Percentiles rank a stretch among this genome's conserved stretches.
Evolutionary conservation across 768 basidiomycete genomes (phyloP).

Genomic region (Amanita fuliginea): DNA sequence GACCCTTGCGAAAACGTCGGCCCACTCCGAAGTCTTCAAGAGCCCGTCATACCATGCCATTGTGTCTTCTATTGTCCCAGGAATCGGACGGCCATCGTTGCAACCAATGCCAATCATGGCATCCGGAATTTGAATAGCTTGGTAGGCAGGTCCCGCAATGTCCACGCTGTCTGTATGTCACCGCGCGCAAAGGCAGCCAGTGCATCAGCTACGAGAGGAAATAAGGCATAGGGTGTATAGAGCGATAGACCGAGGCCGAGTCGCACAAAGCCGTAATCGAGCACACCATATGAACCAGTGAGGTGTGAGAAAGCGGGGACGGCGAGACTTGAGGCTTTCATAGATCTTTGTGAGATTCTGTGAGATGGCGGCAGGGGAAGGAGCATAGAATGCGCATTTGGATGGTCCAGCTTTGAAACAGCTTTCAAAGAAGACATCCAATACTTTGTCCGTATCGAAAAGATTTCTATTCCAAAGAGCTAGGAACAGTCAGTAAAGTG

Average conservation of each 20-base stretch:
- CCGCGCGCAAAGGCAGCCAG: neutral
- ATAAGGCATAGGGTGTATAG: neutral
- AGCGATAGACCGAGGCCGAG: conserved; percentile 14
- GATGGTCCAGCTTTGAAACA: conserved; percentile 26
- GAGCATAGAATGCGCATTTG: conserved; percentile 27
- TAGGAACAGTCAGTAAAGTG: conserved; percentile 5
- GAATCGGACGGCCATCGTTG: conserved; percentile 23
- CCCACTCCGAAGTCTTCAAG: conserved; percentile 17
- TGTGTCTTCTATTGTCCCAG: conserved; percentile 16
- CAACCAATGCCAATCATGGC: conserved; percentile 15
- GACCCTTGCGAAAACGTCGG: conserved; percentile 19
- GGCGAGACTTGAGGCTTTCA: conserved; percentile 4
- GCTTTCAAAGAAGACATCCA: conserved; percentile 23
- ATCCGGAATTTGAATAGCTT: neutral
- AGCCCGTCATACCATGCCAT: conserved; percentile 17
- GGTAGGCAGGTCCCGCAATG: neutral
- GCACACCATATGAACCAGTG: conserved; percentile 19
- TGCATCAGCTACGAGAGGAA: neutral
- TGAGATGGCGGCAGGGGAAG: conserved; percentile 20
- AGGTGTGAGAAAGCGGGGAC: conserved; percentile 19
- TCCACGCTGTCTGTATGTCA: no score
- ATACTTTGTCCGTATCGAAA: conserved; percentile 24
- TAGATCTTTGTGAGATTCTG: conserved; percentile 24
- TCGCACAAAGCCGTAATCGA: conserved; percentile 24
- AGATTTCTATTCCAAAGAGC: conserved; percentile 26